Conservation (phyloP, 495 filamentous ascomycete species). For the Clohesyomyces aquaticus region DNA sequence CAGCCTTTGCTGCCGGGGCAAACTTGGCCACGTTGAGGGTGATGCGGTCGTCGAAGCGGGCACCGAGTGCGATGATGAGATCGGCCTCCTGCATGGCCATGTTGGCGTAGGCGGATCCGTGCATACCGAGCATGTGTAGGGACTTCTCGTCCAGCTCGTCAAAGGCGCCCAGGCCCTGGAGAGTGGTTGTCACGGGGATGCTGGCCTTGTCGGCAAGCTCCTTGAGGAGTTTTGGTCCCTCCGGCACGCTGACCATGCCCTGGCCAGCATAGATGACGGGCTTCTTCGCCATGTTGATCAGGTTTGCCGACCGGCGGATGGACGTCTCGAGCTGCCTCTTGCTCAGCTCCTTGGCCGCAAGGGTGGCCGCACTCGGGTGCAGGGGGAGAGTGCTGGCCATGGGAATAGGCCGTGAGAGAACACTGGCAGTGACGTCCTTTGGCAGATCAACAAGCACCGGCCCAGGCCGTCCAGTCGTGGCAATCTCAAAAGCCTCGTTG, state of each 20-base stretch:
- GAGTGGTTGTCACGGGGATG: constrained; percentile 77
- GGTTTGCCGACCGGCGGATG: constrained; percentile 64
- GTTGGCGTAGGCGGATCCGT: constrained; percentile 79
- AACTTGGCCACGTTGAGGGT: constrained; percentile 67
- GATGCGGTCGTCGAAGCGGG: constrained; percentile 79
- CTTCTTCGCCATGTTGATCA: constrained; percentile 75
- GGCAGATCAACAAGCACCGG: constrained; percentile 81
- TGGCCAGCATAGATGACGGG: constrained; percentile 78
- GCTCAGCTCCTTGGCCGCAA: constrained; percentile 63
- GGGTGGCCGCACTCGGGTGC: constrained; percentile 70
- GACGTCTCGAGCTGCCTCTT: constrained; percentile 62
- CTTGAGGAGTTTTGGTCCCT: constrained; percentile 68
- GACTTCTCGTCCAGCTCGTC: constrained; percentile 77
- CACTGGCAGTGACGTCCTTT: constrained; percentile 74
- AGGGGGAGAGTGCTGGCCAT: constrained; percentile 64
- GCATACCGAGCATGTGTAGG: constrained; percentile 84
- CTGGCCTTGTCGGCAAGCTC: constrained; percentile 72
- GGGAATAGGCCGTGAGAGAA: constrained; percentile 70
- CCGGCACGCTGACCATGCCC: constrained; percentile 65
- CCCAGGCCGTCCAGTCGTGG: constrained; percentile 72
- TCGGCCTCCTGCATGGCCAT: constrained; percentile 79
- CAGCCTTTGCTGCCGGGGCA: constrained; percentile 67
- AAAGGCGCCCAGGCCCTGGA: constrained; percentile 77
- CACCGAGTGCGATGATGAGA: constrained; percentile 75
- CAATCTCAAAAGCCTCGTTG: constrained; percentile 86